Conservation (phyloP, 2,329 filamentous ascomycete species). For the Neurospora crassa region DNA sequence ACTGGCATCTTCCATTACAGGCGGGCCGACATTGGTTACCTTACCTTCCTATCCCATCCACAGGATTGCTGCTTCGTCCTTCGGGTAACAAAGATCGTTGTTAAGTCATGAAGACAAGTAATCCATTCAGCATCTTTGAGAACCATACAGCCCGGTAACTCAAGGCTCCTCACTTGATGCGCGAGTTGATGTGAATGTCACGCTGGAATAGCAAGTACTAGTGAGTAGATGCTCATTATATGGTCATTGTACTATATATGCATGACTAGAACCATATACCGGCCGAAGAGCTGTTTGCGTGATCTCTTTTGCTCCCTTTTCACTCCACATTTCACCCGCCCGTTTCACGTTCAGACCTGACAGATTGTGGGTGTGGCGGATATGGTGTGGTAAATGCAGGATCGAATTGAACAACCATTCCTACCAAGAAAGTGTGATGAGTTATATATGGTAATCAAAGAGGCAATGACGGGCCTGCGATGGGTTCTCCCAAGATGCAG, state of each 20-base stretch:
- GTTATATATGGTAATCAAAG: not conserved
- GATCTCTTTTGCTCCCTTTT: not conserved
- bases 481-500: not conserved
- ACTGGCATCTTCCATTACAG: not conserved
- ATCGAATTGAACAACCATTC: not conserved
- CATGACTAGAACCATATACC: not conserved
- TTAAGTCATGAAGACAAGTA: not conserved
- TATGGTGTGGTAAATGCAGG: not conserved
- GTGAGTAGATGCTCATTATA: not conserved
- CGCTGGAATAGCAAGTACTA: not conserved
- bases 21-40: too few relatives aligned
- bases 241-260: not conserved
- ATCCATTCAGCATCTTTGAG: not conserved
- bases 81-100: not conserved
- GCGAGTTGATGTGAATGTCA: not conserved
- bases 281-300: not conserved
- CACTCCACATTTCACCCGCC: not conserved
- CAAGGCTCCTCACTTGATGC: not conserved
- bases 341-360: not conserved
- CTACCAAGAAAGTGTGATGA: not conserved
- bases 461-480: not conserved
- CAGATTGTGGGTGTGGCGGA: not conserved
- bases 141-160: not conserved
- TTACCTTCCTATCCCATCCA: not conserved
- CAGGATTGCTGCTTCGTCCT: not conserved